Evolutionary conservation across 1,284 basidiomycete species (phyloP).

Genomic region (Phenoliferia sp.): DNA sequence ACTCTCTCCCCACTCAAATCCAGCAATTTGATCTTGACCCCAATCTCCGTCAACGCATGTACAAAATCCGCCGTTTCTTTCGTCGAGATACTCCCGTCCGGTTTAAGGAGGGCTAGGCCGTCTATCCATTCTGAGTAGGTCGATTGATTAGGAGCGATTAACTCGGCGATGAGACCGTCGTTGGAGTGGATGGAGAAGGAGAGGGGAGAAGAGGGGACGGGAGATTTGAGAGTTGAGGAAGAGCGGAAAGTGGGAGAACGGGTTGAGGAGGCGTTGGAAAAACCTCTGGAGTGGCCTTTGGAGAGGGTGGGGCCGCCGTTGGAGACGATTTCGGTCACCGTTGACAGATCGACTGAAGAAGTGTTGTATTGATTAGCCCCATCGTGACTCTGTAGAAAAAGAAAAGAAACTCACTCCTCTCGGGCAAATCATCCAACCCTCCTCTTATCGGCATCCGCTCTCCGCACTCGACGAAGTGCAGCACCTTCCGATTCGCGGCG

Average conservation of each 20-base stretch:
- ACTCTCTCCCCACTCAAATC: slow-evolving; percentile 52
- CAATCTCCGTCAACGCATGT: slow-evolving; percentile 82
- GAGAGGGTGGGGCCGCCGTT: background rate
- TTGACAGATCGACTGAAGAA: slow-evolving; percentile 59
- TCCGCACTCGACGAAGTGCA: slow-evolving; percentile 75
- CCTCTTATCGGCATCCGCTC: slow-evolving; percentile 69
- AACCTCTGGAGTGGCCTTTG: slow-evolving; percentile 53
- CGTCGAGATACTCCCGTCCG: slow-evolving; percentile 71
- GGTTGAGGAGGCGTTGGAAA: slow-evolving; percentile 35
- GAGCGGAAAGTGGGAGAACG: slow-evolving; percentile 4
- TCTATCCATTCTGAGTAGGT: slow-evolving; percentile 95
- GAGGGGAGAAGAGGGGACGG: background rate
- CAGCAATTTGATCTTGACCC: slow-evolving; percentile 85
- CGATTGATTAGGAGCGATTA: slow-evolving; percentile 76
- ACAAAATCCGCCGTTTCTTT: slow-evolving; percentile 81
- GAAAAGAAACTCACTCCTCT: slow-evolving; percentile 52
- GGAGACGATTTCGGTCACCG: slow-evolving; percentile 63
- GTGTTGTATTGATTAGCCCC: background rate
- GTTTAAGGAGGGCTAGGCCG: slow-evolving; percentile 78
- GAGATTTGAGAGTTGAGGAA: background rate
- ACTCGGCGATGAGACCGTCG: slow-evolving; percentile 73
- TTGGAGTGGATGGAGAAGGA: slow-evolving; percentile 20
- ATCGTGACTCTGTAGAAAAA: background rate
- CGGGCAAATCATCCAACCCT: slow-evolving; percentile 79
- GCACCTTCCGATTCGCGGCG: slow-evolving; percentile 59